Conservation (phyloP, 2,329 filamentous ascomycete species). For the Graphilbum ipis-grandicollis region DNA sequence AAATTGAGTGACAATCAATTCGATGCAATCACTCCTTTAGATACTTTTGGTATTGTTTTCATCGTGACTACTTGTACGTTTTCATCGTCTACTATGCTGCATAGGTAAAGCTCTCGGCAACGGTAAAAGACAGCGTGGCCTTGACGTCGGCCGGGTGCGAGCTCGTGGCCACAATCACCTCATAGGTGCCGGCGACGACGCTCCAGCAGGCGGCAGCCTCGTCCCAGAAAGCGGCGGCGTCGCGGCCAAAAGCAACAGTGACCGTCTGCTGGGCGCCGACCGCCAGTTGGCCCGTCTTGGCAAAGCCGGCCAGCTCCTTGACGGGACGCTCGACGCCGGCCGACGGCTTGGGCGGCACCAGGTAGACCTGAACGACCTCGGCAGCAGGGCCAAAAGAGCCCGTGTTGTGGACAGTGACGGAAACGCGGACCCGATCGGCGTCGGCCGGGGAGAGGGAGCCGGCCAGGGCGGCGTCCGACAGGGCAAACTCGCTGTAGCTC, state of each 20-base stretch:
- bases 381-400: slow-evolving; percentile 34
- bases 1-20: too few species aligned
- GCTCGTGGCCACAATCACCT: background rate
- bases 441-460: background rate
- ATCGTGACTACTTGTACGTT: too few species aligned
- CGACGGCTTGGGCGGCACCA: slow-evolving; percentile 15
- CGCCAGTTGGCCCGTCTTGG: slow-evolving; percentile 25
- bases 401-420: slow-evolving; percentile 40
- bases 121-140: background rate
- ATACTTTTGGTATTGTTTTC: too few species aligned
- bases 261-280: background rate
- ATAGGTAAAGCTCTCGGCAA: background rate
- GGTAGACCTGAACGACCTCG: slow-evolving; percentile 41
- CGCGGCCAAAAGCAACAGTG: background rate
- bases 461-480: slow-evolving; percentile 3
- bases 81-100: background rate
- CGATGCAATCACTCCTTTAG: too few species aligned
- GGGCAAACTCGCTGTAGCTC: slow-evolving; percentile 53
- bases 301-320: slow-evolving; percentile 38
- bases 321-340: slow-evolving; percentile 21
- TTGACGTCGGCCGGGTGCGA: background rate
- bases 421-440: slow-evolving; percentile 17
- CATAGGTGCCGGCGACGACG: background rate
- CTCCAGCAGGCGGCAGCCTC: background rate
- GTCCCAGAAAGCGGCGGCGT: slow-evolving; percentile 4